A percentile compares a stretch with the other conserved stretches of the same genome.
phyloP scores from a whole-genome alignment of 148 eudicot species.

The Silene uniflora region DNA sequence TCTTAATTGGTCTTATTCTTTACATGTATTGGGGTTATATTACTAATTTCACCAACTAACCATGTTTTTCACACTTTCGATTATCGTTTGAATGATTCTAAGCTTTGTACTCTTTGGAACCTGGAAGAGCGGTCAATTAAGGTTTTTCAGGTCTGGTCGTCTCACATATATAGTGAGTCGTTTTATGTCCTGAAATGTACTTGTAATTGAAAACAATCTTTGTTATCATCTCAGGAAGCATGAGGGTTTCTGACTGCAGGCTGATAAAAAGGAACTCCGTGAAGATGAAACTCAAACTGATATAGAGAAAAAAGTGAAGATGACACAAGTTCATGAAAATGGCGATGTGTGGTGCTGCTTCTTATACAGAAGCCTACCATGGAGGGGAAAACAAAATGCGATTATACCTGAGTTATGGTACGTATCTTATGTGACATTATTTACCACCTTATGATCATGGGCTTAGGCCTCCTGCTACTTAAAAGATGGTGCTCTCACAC shows the following conservation, averaged over 20 bases:
- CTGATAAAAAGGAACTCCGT: constrained; percentile 89
- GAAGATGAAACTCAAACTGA: constrained; percentile 77
- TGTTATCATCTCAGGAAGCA: neutral
- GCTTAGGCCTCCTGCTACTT: constrained; percentile 96
- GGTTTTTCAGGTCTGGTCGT: too few species aligned
- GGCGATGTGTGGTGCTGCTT: constrained; percentile 33
- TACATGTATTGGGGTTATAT: too few species aligned
- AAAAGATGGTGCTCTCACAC: constrained; percentile 12
- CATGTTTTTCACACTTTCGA: too few species aligned
- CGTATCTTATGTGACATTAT: constrained; percentile 88
- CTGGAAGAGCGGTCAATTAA: too few species aligned
- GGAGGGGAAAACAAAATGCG: too few species aligned
- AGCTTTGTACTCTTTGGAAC: too few species aligned
- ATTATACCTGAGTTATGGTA: constrained; percentile 61
- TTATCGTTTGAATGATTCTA: too few species aligned
- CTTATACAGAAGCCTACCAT: constrained; percentile 40
- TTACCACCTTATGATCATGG: constrained; percentile 69
- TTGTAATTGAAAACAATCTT: too few species aligned
- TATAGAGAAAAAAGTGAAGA: constrained; percentile 27
- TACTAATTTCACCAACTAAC: too few species aligned
- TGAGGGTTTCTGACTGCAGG: constrained; percentile 36
- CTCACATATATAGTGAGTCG: too few species aligned
- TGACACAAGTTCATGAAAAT: constrained; percentile 46
- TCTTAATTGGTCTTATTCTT: too few species aligned
- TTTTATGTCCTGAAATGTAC: too few species aligned